phyloP scores from a whole-genome alignment of 305 asterid genomes.

The Andrographis paniculata region DNA sequence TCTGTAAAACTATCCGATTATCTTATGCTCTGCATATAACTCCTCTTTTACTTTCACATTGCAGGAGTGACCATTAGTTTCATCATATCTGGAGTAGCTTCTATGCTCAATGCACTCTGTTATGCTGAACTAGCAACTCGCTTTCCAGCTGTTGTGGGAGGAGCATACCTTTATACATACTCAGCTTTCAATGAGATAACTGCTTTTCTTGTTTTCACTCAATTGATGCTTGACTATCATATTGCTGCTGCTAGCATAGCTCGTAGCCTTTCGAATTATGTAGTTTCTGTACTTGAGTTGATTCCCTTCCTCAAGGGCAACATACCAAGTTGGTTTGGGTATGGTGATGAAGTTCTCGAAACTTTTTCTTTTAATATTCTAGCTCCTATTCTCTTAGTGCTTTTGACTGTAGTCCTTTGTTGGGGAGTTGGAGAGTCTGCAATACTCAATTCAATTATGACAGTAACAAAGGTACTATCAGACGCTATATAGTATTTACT shows the following conservation, averaged over 20 bases:
- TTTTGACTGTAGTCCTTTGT: constrained; percentile 70
- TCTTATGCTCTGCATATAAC: constrained; percentile 3
- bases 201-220: constrained; percentile 88
- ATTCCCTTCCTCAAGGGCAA: constrained; percentile 61
- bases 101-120: constrained; percentile 85
- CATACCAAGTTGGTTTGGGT: constrained; percentile 87
- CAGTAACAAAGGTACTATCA: constrained; percentile 61
- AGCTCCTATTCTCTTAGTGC: constrained; percentile 70
- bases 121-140: constrained; percentile 91
- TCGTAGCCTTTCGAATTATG: constrained; percentile 88
- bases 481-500: too few species aligned
- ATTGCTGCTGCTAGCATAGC: constrained; percentile 98
- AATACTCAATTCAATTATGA: constrained; percentile 59
- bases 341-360: constrained; percentile 74
- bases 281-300: constrained; percentile 65
- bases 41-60: constrained; percentile 4
- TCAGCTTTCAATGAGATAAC: constrained; percentile 96
- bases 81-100: constrained; percentile 77
- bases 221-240: constrained; percentile 92
- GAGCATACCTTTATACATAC: constrained; percentile 87
- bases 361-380: constrained; percentile 58
- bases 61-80: constrained; percentile 90
- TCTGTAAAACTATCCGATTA: neutral
- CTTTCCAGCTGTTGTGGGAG: constrained; percentile 99
- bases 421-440: constrained; percentile 90